A percentile compares a stretch with the other conserved stretches of the same genome.
Evolutionary conservation across 2,329 filamentous ascomycete species (phyloP).

Genomic region (Monilinia laxa): DNA sequence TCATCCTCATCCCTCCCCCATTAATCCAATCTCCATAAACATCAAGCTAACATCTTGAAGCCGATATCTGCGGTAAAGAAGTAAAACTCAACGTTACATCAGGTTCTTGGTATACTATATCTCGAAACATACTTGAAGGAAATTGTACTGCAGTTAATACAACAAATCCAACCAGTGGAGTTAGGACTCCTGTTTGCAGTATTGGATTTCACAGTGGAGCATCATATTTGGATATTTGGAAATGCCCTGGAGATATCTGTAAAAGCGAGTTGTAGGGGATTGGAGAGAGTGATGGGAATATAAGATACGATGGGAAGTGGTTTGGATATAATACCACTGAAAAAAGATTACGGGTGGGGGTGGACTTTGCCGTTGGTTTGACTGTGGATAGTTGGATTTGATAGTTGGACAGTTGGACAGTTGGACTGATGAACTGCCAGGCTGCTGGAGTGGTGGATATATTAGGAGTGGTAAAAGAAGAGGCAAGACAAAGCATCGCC

Average conservation of each 20-base stretch:
- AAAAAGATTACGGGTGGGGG: no score
- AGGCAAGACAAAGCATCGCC: no score
- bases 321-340: no score
- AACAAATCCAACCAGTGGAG: background rate
- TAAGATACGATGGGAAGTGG: no score
- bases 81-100: conserved; percentile 10
- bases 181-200: background rate
- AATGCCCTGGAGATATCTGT: background rate
- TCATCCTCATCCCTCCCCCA: background rate
- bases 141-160: conserved; percentile 11
- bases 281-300: no score
- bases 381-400: no score
- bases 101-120: conserved; percentile 3
- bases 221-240: conserved; percentile 5
- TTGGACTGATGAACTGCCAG: no score
- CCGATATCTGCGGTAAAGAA: conserved; percentile 7
- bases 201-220: conserved; percentile 2
- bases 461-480: no score
- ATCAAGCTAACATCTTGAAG: background rate
- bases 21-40: background rate
- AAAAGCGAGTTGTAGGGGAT: background rate
- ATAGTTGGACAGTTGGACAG: no score
- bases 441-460: no score
- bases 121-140: background rate
- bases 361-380: no score